phyloP scores from a whole-genome alignment of 306 rosid genomes.

The Echinosophora koreensis region DNA sequence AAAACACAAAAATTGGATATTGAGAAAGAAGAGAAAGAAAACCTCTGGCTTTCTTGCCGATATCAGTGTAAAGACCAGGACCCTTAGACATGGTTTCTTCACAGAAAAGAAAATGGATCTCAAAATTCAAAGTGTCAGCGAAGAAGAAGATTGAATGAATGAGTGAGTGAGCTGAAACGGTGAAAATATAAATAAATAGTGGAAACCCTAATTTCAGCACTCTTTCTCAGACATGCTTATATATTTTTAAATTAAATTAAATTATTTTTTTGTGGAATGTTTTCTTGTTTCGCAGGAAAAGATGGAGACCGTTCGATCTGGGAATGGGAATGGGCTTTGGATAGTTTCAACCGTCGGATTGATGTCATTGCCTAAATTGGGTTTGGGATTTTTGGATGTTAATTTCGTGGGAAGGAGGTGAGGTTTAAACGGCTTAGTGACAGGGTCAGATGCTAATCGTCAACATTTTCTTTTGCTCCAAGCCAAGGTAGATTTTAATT shows the following conservation, averaged over 20 bases:
- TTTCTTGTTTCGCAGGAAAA: neutral
- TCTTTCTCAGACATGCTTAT: neutral
- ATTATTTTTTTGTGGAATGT: neutral
- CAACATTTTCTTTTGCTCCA: neutral
- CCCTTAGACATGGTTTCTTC: constrained; percentile 75
- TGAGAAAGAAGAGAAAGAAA: neutral
- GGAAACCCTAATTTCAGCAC: constrained; percentile 55
- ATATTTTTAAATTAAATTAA: neutral
- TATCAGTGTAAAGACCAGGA: constrained; percentile 94
- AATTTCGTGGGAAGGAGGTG: neutral
- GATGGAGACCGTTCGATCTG: constrained; percentile 50
- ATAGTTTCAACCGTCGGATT: constrained; percentile 42
- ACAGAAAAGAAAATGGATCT: constrained; percentile 47
- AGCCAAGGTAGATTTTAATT: neutral
- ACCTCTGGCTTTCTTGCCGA: constrained; percentile 94
- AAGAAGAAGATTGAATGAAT: constrained; percentile 5
- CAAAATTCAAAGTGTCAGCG: neutral
- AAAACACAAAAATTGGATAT: neutral
- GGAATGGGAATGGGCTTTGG: neutral
- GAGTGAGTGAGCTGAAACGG: constrained; percentile 29
- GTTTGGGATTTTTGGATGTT: neutral
- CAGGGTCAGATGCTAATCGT: too few species aligned
- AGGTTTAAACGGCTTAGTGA: neutral
- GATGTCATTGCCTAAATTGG: neutral
- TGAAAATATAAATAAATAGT: neutral